These are phyloP conservation scores for Eucalyptus dawsonii DNA, from an alignment of 345 rosid genomes.

Conservation along the genomic window DNA sequence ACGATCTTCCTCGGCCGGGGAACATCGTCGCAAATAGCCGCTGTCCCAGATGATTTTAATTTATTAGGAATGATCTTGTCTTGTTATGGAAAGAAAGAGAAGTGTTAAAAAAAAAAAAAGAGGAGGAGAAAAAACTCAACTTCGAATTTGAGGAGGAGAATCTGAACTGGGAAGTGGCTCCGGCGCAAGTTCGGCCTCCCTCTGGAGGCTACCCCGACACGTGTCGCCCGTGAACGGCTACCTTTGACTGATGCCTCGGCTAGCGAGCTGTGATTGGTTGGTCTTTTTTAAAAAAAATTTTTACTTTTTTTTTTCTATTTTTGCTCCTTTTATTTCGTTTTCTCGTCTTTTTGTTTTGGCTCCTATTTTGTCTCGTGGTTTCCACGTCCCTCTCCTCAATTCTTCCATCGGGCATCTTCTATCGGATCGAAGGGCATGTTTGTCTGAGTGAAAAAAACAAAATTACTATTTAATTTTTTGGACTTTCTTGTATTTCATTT, in stretches of 20 bases:
- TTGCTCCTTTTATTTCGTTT: not conserved
- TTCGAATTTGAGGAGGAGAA: not conserved
- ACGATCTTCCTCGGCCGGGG: not conserved
- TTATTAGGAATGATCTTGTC: not conserved
- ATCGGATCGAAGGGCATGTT: not conserved
- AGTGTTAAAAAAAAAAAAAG: not conserved
- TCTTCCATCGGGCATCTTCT: not conserved
- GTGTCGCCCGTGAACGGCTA: not conserved
- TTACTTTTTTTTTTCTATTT: not conserved
- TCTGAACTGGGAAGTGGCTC: not conserved
- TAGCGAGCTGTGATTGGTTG: not conserved
- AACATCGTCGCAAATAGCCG: not conserved
- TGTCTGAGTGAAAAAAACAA: not conserved
- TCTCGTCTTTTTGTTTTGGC: not conserved
- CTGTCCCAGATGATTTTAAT: not conserved
- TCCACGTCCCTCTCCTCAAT: not conserved
- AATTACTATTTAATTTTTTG: not conserved
- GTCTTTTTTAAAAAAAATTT: not conserved
- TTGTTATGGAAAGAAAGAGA: not conserved
- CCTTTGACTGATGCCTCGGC: not conserved
- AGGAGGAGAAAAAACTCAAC: not conserved
- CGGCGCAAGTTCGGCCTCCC: not conserved
- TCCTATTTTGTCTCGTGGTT: not conserved
- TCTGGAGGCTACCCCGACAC: not conserved
- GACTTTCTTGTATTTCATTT: too few species aligned